Evolutionary conservation across 768 basidiomycete species (phyloP).

Genomic region (Boletus sp.): DNA sequence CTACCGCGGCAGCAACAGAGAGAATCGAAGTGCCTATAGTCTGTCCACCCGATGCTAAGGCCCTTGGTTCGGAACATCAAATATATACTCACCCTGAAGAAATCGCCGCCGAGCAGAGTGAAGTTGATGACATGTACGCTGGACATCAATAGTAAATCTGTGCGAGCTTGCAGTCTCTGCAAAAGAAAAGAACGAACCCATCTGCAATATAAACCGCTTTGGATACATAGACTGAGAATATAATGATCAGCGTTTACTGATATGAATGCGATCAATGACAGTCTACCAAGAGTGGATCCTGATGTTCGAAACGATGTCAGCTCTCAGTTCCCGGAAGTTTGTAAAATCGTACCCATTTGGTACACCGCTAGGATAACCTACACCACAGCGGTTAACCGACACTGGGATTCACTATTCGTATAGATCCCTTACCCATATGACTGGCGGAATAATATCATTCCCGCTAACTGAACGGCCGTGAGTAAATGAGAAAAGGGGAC

Average conservation of each 20-base stretch:
- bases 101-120: background rate
- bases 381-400: background rate
- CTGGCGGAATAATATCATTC: background rate
- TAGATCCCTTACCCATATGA: constrained; percentile 12
- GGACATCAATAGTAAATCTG: background rate
- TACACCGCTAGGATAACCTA: constrained; percentile 1
- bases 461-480: constrained; percentile 1
- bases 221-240: constrained; percentile 1
- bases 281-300: constrained; percentile 5
- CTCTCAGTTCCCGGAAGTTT: no score
- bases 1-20: constrained; percentile 1
- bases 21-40: background rate
- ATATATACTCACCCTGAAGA: background rate
- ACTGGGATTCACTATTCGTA: background rate
- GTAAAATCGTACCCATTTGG: constrained; percentile 9
- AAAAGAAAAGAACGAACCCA: constrained; percentile 3
- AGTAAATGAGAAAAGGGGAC: background rate
- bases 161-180: background rate
- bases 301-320: background rate
- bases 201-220: background rate
- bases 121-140: background rate
- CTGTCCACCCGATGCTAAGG: background rate
- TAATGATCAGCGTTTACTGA: background rate
- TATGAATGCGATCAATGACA: background rate
- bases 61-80: background rate